Percentiles rank a stretch among this genome's conserved stretches.
These are phyloP conservation scores for Panaeolus papilionaceus DNA, from an alignment of 768 basidiomycete species.

Conservation along the genomic window DNA sequence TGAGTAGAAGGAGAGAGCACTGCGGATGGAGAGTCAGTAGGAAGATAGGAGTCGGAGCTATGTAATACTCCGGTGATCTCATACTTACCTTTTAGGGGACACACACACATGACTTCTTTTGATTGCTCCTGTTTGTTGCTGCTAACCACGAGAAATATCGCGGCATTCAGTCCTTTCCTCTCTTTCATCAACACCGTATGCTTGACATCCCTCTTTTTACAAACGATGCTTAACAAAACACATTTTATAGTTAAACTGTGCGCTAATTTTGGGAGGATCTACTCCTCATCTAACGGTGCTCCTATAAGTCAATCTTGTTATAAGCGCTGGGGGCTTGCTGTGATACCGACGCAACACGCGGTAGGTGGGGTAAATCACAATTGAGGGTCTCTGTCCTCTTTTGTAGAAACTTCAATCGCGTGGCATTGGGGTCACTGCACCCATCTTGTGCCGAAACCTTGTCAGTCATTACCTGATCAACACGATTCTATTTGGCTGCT, in stretches of 20 bases:
- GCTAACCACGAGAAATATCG: not conserved
- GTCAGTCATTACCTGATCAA: not conserved
- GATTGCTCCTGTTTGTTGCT: not conserved
- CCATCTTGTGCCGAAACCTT: not conserved
- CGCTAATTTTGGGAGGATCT: not conserved
- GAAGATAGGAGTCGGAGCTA: slow-evolving; percentile 9
- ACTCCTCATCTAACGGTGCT: not conserved
- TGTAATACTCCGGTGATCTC: slow-evolving; percentile 13
- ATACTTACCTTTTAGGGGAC: not conserved
- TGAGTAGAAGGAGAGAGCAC: not conserved
- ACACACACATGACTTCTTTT: slow-evolving; percentile 7
- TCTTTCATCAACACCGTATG: too few species aligned
- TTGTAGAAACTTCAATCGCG: not conserved
- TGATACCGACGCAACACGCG: not conserved
- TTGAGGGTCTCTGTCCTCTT: not conserved
- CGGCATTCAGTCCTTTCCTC: not conserved
- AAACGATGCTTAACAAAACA: not conserved
- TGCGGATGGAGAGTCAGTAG: not conserved
- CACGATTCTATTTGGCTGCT: slow-evolving; percentile 10
- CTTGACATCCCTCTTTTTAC: not conserved
- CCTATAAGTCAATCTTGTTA: not conserved
- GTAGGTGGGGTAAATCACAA: not conserved
- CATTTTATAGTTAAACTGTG: not conserved
- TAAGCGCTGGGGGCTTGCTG: not conserved
- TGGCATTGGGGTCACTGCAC: not conserved